Conservation (phyloP, 2,329 filamentous ascomycete genomes). For the Sclerotinia minor region DNA sequence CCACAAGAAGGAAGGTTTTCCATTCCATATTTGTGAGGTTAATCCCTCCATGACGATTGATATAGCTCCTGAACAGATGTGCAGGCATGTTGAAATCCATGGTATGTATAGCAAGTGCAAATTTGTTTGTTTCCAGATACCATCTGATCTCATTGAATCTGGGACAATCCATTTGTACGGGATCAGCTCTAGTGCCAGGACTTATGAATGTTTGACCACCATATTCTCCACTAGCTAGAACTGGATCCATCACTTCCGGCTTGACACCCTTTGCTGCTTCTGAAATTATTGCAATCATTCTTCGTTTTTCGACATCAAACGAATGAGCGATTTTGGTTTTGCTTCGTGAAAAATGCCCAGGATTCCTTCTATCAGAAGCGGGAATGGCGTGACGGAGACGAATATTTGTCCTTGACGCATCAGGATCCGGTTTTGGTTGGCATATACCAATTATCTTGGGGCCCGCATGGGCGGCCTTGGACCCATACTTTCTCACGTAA, state of each 20-base stretch:
- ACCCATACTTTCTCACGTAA: slow-evolving; percentile 14
- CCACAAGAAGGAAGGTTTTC: slow-evolving; percentile 17
- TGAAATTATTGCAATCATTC: background rate
- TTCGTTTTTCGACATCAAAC: slow-evolving; percentile 7
- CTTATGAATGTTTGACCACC: background rate
- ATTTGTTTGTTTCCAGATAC: slow-evolving; percentile 2
- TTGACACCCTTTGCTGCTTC: background rate
- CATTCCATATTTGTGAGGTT: slow-evolving; percentile 5
- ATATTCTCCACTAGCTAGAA: background rate
- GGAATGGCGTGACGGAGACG: background rate
- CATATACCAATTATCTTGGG: slow-evolving; percentile 1
- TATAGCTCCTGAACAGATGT: slow-evolving; percentile 14
- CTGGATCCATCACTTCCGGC: background rate
- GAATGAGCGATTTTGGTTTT: slow-evolving; percentile 7
- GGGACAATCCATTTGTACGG: background rate
- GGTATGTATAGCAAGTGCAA: slow-evolving; percentile 19
- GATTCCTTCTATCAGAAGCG: no score
- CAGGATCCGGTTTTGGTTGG: background rate
- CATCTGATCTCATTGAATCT: slow-evolving; percentile 12
- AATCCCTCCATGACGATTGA: slow-evolving; percentile 9
- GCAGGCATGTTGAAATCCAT: slow-evolving; percentile 10
- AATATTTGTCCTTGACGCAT: background rate
- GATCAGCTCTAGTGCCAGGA: background rate
- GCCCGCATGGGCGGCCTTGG: background rate
- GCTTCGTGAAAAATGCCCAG: background rate